Base-by-base conservation (phyloP, 2,329 filamentous ascomycete genomes). In the Trichoderma citrinoviride region DNA sequence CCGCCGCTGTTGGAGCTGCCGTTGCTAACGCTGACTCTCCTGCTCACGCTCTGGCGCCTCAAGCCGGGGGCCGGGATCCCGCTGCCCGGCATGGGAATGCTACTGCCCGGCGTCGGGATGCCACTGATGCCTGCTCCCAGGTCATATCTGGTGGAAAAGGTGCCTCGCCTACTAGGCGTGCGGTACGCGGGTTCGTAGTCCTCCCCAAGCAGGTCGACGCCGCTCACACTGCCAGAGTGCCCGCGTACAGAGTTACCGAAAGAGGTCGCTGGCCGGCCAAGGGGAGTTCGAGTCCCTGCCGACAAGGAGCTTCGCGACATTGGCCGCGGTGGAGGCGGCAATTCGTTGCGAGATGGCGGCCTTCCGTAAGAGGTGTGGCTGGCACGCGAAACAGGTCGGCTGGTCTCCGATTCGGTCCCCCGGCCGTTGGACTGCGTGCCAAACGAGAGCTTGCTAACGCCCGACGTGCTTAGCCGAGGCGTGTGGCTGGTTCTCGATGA, bases 371-470 rank as follows among this genome's bases (percentile, higher is more conserved):
- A 83, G 60, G 84, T 82, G 64, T 82, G 77, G 73, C 88, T 90
- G 19, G 89, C 86, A 68, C 90, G 87, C 72, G 90, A 93, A 78
- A 87, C 90, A 17, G 91, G 90, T 40, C 91, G 87, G 66, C 78
- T 80, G 46, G 73, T 72, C 52, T 79, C 78, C 17, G 75, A 74
- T 2, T 80, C 80, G 15, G 82, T 82, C 56, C 79, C 80, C 49
- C 86, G 82, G 71, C 46, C 56, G 5, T 83, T 85, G 3, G 87
- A 84, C 10, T 87, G 77, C 1, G 85, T 84, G 1, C 86, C 86
- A 72, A 88, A 88, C 1, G 87, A 89, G 7, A 90, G 76, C 15
- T 88, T 82, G 68, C 84, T 85, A 49, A 88, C 83, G 40, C 87
- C 83, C 8, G 86, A 88, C 37, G 83, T 84, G 67, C 86, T 88